These are phyloP conservation scores for Wickerhamomyces sp. DNA, from an alignment of 1,139 yeast genomes.

Conservation along the genomic window DNA sequence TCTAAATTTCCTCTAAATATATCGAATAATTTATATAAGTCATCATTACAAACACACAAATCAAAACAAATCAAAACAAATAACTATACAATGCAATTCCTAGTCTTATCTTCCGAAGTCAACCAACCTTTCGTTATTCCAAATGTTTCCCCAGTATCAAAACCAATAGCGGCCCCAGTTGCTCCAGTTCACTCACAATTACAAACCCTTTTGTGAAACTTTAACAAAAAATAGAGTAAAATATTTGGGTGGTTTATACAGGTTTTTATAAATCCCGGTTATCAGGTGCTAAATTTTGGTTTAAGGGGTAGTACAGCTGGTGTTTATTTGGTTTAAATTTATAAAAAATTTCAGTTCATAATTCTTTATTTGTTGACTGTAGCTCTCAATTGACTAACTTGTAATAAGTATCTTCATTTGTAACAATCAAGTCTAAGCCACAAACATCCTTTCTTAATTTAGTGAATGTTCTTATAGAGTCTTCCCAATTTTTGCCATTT, in stretches of 20 bases:
- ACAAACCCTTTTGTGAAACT: not conserved
- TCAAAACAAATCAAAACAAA: slow-evolving; percentile 3
- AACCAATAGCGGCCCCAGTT: not conserved
- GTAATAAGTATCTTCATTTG: slow-evolving; percentile 17
- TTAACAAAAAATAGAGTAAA: not conserved
- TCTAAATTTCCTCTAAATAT: too few species aligned
- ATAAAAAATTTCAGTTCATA: too few species aligned
- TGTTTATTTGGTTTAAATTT: too few species aligned
- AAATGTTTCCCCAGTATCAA: slow-evolving; percentile 53
- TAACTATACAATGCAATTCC: slow-evolving; percentile 33
- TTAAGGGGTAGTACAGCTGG: too few species aligned
- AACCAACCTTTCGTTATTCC: slow-evolving; percentile 64
- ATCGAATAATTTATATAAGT: too few species aligned
- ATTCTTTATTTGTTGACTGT: too few species aligned
- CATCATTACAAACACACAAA: too few species aligned
- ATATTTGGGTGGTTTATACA: too few species aligned
- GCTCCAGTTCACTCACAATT: not conserved
- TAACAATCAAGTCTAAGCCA: slow-evolving; percentile 15
- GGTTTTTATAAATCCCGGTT: too few species aligned
- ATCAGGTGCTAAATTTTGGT: too few species aligned
- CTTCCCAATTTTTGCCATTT: slow-evolving; percentile 19
- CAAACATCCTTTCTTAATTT: slow-evolving; percentile 18
- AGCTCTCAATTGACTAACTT: slow-evolving; percentile 15
- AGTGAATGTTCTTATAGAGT: slow-evolving; percentile 9
- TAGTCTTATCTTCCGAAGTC: slow-evolving; percentile 51